Evolutionary conservation across 768 basidiomycete species (phyloP).

Genomic region (Phanerodontia chrysosporium): DNA sequence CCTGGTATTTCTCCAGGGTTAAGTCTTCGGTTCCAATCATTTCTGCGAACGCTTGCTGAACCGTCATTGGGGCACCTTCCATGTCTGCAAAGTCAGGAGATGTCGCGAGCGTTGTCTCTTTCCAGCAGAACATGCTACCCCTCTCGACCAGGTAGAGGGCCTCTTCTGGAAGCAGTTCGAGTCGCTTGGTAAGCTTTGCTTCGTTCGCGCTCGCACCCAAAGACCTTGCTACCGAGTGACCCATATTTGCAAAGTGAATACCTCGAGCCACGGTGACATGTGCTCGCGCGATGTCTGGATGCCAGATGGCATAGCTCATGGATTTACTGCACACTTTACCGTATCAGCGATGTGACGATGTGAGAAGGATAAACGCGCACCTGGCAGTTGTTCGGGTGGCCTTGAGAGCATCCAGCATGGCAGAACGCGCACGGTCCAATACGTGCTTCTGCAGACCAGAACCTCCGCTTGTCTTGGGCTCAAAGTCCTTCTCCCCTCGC

Average conservation of each 20-base stretch:
- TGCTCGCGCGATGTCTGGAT: conserved; percentile 57
- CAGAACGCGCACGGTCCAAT: conserved; percentile 72
- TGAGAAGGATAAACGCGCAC: conserved; percentile 35
- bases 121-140: conserved; percentile 84
- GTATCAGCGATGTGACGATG: too few species aligned
- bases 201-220: conserved; percentile 21
- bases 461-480: conserved; percentile 63
- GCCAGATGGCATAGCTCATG: conserved; percentile 80
- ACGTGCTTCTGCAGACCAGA: conserved; percentile 78
- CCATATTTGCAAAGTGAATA: conserved; percentile 78
- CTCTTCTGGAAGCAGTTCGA: conserved; percentile 94
- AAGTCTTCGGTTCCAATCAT: conserved; percentile 79
- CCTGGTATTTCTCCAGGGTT: conserved; percentile 87
- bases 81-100: conserved; percentile 27
- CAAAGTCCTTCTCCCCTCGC: conserved; percentile 97
- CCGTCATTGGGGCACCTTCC: conserved; percentile 75
- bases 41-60: conserved; percentile 84
- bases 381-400: conserved; percentile 72
- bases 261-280: conserved; percentile 74
- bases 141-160: conserved; percentile 90
- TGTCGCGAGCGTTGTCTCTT: conserved; percentile 34
- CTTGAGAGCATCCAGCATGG: conserved; percentile 82
- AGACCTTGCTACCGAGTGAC: conserved; percentile 65
- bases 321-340: conserved; percentile 48
- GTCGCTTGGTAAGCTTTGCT: conserved; percentile 51